Evolutionary conservation across 2,329 filamentous ascomycete genomes (phyloP).

Genomic region (Parastagonospora avenae): DNA sequence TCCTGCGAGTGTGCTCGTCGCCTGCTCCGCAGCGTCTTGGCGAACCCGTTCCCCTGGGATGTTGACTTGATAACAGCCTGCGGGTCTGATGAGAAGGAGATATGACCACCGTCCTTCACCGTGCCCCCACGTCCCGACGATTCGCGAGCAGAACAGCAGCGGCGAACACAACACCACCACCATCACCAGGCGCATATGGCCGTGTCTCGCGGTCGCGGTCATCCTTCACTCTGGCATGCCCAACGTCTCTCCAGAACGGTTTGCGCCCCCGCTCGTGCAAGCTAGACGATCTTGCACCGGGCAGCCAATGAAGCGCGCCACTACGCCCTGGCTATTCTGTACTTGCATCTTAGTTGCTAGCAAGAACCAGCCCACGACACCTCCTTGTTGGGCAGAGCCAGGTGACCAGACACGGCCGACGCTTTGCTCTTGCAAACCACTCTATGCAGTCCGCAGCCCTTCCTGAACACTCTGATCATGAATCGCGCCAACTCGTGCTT

Average conservation of each 20-base stretch:
- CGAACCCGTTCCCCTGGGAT: conserved; percentile 33
- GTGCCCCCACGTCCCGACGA: conserved; percentile 27
- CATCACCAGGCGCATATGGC: not conserved
- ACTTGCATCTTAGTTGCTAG: conserved; percentile 1
- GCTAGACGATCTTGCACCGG: conserved; percentile 5
- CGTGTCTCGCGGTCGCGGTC: conserved; percentile 11
- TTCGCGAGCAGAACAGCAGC: conserved; percentile 6
- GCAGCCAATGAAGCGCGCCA: conserved; percentile 25
- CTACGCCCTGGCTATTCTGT: conserved; percentile 10
- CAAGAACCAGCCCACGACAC: conserved; percentile 4
- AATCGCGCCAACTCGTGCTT: conserved; percentile 13
- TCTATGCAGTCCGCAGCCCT: no score
- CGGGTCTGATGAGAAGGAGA: conserved; percentile 37
- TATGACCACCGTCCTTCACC: conserved; percentile 36
- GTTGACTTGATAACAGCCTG: conserved; percentile 39
- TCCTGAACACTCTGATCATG: not conserved
- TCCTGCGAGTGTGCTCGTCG: conserved; percentile 21
- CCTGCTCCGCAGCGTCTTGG: conserved; percentile 25
- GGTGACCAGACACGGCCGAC: conserved; percentile 10
- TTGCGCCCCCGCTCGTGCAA: conserved; percentile 3
- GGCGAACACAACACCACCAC: not conserved
- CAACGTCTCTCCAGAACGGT: conserved; percentile 7
- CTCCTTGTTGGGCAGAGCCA: conserved; percentile 11
- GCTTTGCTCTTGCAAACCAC: conserved; percentile 3
- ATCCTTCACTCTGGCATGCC: conserved; percentile 14